Conservation (phyloP, 371 early-diverging fungal species). For the Mortierella sp. region DNA sequence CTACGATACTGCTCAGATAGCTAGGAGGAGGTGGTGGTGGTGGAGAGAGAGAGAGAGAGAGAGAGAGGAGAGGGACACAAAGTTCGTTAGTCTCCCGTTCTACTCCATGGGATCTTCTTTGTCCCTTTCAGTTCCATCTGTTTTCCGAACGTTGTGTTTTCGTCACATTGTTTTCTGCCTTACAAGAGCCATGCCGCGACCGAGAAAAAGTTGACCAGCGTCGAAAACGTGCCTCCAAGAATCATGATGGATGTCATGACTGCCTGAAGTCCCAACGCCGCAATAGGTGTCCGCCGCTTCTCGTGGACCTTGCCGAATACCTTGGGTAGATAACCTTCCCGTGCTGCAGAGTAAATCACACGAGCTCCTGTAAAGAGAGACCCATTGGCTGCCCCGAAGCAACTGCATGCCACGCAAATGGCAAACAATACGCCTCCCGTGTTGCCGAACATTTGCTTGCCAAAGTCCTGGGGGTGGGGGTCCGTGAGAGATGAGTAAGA, state of each 20-base stretch:
- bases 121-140: no score
- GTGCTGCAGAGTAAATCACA: constrained; percentile 76
- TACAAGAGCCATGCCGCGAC: constrained; percentile 82
- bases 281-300: constrained; percentile 72
- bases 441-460: constrained; percentile 77
- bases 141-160: no score
- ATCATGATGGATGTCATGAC: constrained; percentile 72
- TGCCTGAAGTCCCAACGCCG: constrained; percentile 74
- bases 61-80: neutral
- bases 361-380: constrained; percentile 79
- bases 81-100: neutral
- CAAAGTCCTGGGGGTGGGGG: constrained; percentile 72
- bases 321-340: constrained; percentile 76
- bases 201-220: constrained; percentile 80
- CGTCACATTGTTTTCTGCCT: neutral
- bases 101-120: neutral
- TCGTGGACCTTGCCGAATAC: constrained; percentile 73
- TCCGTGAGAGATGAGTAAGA: no score
- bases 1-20: constrained; percentile 56
- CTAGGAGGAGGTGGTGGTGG: no score
- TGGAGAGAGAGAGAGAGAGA: no score
- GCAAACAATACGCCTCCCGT: constrained; percentile 78
- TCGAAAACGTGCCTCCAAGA: constrained; percentile 71
- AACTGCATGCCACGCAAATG: constrained; percentile 78
- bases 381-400: constrained; percentile 85